phyloP scores from a whole-genome alignment of 2,329 filamentous ascomycete genomes.

The Ceratocystis cacaofunesta region DNA sequence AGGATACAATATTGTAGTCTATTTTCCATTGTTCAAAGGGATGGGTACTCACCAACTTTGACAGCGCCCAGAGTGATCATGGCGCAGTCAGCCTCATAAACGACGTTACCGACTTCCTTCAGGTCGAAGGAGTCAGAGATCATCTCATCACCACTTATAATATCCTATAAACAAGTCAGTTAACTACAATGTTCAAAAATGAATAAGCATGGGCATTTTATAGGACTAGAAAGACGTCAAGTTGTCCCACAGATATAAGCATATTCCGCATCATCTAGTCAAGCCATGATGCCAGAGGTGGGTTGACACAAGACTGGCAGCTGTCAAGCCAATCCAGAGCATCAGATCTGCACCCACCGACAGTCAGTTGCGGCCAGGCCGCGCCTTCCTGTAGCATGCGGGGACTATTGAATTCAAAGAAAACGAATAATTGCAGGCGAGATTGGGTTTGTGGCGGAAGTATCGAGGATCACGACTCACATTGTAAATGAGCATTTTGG shows the following conservation, averaged over 20 bases:
- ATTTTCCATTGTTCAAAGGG: not conserved
- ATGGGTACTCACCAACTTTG: conserved; percentile 47
- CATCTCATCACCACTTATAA: conserved; percentile 83
- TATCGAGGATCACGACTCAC: conserved; percentile 29
- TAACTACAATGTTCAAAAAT: not conserved
- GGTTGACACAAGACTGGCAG: too few relatives aligned
- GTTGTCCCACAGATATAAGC: too few relatives aligned
- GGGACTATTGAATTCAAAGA: not conserved
- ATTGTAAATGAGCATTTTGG: conserved; percentile 62
- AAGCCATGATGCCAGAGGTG: too few relatives aligned
- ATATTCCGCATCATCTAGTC: too few relatives aligned
- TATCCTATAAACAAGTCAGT: conserved; percentile 45
- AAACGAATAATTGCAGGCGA: not conserved
- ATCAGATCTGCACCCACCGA: not conserved
- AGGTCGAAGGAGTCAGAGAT: conserved; percentile 88
- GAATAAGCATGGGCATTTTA: not conserved
- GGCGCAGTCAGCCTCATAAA: conserved; percentile 82
- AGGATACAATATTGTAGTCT: not conserved
- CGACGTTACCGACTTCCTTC: conserved; percentile 62
- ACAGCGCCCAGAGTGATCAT: conserved; percentile 73
- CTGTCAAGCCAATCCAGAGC: not conserved
- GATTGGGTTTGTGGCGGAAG: not conserved
- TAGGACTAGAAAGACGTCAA: not conserved
- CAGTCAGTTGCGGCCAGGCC: not conserved
- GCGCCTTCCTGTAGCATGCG: not conserved